A percentile compares a stretch with the other conserved stretches of the same genome.
phyloP scores from a whole-genome alignment of 305 asterid species.

The Plantago coronopus region DNA sequence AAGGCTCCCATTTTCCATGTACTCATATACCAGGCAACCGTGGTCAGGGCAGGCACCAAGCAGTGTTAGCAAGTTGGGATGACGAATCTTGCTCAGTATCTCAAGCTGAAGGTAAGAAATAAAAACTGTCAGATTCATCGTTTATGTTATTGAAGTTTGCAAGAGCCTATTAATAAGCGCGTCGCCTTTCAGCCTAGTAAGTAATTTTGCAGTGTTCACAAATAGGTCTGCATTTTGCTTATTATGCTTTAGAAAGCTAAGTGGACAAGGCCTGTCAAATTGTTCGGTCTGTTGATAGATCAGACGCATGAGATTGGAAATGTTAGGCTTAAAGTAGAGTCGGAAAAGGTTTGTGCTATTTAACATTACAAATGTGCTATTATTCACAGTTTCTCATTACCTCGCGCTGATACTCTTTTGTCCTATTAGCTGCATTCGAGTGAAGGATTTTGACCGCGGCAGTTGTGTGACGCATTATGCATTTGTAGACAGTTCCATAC shows the following conservation, averaged over 20 bases:
- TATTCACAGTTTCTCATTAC: slow-evolving; percentile 19
- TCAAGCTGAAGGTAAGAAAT: slow-evolving; percentile 30
- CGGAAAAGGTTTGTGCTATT: too few relatives aligned
- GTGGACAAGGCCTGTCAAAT: background rate
- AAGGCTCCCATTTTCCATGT: slow-evolving; percentile 37
- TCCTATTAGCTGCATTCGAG: slow-evolving; percentile 25
- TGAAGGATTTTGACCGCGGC: slow-evolving; percentile 38
- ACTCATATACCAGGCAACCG: slow-evolving; percentile 38
- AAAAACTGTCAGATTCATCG: background rate
- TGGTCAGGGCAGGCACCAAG: slow-evolving; percentile 37
- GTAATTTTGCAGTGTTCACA: too few relatives aligned
- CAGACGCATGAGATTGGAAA: too few relatives aligned
- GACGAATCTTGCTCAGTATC: slow-evolving; percentile 33
- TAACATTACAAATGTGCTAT: too few relatives aligned
- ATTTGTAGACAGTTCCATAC: slow-evolving; percentile 38
- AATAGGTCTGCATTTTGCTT: too few relatives aligned
- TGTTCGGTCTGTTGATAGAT: background rate
- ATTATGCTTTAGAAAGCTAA: too few relatives aligned
- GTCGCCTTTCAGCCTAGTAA: too few relatives aligned
- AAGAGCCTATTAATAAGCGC: too few relatives aligned
- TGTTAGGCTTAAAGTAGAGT: too few relatives aligned
- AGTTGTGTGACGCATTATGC: slow-evolving; percentile 28
- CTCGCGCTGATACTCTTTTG: slow-evolving; percentile 38
- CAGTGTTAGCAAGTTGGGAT: slow-evolving; percentile 35
- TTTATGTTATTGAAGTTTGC: background rate